These are phyloP conservation scores for Suillus subalutaceus DNA, from an alignment of 768 basidiomycete species.

Conservation along the genomic window DNA sequence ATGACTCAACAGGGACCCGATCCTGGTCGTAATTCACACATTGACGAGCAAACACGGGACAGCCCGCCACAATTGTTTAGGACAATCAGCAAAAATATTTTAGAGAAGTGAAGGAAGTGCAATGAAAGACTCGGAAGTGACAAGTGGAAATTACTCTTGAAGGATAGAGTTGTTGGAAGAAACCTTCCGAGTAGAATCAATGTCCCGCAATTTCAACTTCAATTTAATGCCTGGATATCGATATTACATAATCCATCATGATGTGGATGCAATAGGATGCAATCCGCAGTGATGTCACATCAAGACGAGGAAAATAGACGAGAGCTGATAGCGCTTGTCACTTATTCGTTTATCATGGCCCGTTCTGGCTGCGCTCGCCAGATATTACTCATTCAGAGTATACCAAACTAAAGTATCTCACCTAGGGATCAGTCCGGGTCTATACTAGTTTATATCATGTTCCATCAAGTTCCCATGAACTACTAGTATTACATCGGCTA, in stretches of 20 bases:
- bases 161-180: background rate
- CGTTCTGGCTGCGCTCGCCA: conserved; percentile 7
- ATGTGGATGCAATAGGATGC: background rate
- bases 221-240: background rate
- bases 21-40: background rate
- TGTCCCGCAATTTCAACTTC: background rate
- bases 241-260: background rate
- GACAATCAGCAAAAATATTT: background rate
- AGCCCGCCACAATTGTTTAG: background rate
- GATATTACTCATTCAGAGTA: background rate
- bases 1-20: background rate
- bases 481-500: background rate
- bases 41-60: background rate
- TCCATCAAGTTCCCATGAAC: conserved; percentile 1
- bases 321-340: background rate
- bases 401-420: background rate
- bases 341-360: conserved; percentile 3
- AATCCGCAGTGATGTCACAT: background rate
- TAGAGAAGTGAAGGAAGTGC: background rate
- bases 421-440: background rate
- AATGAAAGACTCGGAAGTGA: background rate
- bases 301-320: conserved; percentile 6
- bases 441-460: background rate
- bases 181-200: background rate
- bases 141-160: background rate